Percentiles rank a stretch among this genome's conserved stretches.
Conservation (phyloP, 148 eudicot genomes). For the Beta vulgaris region DNA sequence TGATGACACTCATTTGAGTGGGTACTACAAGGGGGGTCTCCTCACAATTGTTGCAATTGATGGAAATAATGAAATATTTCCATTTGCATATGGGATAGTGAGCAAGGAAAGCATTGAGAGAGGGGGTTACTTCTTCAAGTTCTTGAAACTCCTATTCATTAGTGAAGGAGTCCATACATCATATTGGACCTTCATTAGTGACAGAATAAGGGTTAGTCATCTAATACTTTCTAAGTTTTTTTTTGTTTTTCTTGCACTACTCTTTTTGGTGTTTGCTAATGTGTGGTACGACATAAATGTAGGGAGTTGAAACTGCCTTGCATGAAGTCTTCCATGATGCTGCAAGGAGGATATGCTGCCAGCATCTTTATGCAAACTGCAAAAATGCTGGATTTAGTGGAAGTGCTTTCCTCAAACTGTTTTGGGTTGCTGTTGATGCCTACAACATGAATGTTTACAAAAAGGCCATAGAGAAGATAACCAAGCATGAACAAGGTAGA, state of each 20-base stretch:
- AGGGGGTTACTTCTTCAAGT: not conserved
- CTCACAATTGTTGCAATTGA: not conserved
- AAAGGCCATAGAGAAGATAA: not conserved
- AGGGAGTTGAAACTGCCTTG: not conserved
- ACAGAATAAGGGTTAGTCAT: not conserved
- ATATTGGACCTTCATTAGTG: not conserved
- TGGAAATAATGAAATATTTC: not conserved
- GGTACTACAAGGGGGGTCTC: not conserved
- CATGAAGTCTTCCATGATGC: no score
- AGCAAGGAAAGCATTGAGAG: not conserved
- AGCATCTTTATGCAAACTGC: no score
- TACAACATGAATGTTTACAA: not conserved
- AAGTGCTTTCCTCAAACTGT: no score
- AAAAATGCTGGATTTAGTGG: no score
- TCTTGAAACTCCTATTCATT: not conserved
- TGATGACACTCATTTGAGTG: not conserved
- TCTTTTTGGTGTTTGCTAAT: not conserved
- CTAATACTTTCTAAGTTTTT: no score
- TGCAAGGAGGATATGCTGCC: no score
- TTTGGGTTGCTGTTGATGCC: no score
- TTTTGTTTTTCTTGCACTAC: no score
- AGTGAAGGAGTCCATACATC: not conserved
- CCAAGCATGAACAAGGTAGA: no score
- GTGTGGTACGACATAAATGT: not conserved
- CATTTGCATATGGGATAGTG: not conserved